Evolutionary conservation across 345 rosid genomes (phyloP).

Genomic region (Pseudoturritis turrita): DNA sequence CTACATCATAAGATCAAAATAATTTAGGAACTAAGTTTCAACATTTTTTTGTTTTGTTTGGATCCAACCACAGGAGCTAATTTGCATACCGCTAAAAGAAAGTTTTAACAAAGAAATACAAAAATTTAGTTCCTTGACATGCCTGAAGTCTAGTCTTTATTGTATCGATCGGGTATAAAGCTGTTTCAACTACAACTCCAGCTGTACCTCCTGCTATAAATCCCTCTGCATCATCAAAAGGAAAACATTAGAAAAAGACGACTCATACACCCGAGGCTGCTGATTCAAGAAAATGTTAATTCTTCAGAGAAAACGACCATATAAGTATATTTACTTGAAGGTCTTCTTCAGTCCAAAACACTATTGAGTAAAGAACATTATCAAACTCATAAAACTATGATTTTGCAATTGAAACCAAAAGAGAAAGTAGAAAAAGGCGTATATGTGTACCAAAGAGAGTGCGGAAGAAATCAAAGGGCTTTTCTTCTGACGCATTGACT

Average conservation of each 20-base stretch:
- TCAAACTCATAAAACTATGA: neutral
- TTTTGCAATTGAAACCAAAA: neutral
- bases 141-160: conserved; percentile 96
- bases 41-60: neutral
- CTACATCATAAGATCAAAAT: conserved; percentile 28
- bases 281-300: neutral
- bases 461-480: conserved; percentile 72
- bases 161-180: conserved; percentile 89
- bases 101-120: neutral
- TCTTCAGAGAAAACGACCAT: too few relatives aligned
- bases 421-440: too few relatives aligned
- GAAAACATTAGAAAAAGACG: neutral
- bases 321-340: too few relatives aligned
- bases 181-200: conserved; percentile 94
- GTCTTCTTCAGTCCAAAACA: too few relatives aligned
- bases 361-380: too few relatives aligned
- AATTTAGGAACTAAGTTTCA: neutral
- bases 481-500: conserved; percentile 45
- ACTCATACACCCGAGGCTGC: too few relatives aligned
- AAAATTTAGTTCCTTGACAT: conserved; percentile 27
- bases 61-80: neutral
- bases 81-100: neutral
- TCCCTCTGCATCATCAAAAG: conserved; percentile 55
- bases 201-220: conserved; percentile 91
- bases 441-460: conserved; percentile 62